These are phyloP conservation scores for Periconia digitata DNA, from an alignment of 2,329 filamentous ascomycete species.

Conservation along the genomic window DNA sequence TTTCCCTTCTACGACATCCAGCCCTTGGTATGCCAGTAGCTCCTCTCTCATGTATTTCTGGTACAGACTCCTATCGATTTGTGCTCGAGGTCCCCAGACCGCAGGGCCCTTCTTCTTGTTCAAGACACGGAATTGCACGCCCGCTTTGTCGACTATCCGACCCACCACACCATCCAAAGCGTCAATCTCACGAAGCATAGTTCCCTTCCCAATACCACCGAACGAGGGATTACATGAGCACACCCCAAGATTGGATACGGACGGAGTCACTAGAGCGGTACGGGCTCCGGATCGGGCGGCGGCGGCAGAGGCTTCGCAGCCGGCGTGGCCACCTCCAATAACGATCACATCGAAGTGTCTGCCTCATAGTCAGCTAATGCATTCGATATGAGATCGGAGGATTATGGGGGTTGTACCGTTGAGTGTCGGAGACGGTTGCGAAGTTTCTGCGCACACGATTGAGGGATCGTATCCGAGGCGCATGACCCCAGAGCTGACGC, in stretches of 20 bases:
- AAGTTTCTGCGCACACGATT: slow-evolving; percentile 42
- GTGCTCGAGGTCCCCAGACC: slow-evolving; percentile 94
- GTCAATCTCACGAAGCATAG: slow-evolving; percentile 92
- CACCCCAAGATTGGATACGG: slow-evolving; percentile 83
- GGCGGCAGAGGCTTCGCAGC: slow-evolving; percentile 88
- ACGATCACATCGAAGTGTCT: slow-evolving; percentile 90
- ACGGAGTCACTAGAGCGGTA: slow-evolving; percentile 88
- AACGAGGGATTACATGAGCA: slow-evolving; percentile 98
- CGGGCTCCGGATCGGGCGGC: slow-evolving; percentile 85
- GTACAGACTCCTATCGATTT: slow-evolving; percentile 91
- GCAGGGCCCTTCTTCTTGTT: slow-evolving; percentile 91
- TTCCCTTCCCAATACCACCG: slow-evolving; percentile 97
- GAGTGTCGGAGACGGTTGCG: slow-evolving; percentile 48
- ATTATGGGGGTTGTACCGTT: slow-evolving; percentile 22
- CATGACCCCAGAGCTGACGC: slow-evolving; percentile 51
- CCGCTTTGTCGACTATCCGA: slow-evolving; percentile 87
- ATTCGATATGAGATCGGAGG: background rate
- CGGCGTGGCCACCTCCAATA: slow-evolving; percentile 93
- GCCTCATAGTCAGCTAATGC: slow-evolving; percentile 15
- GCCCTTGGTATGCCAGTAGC: slow-evolving; percentile 73
- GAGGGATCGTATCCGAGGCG: slow-evolving; percentile 49
- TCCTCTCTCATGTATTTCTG: slow-evolving; percentile 89
- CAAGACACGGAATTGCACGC: slow-evolving; percentile 87
- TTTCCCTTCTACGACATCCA: slow-evolving; percentile 80
- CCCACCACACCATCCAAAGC: slow-evolving; percentile 89